Conservation (phyloP, 2,329 filamentous ascomycete genomes). For the Trichoderma breve region DNA sequence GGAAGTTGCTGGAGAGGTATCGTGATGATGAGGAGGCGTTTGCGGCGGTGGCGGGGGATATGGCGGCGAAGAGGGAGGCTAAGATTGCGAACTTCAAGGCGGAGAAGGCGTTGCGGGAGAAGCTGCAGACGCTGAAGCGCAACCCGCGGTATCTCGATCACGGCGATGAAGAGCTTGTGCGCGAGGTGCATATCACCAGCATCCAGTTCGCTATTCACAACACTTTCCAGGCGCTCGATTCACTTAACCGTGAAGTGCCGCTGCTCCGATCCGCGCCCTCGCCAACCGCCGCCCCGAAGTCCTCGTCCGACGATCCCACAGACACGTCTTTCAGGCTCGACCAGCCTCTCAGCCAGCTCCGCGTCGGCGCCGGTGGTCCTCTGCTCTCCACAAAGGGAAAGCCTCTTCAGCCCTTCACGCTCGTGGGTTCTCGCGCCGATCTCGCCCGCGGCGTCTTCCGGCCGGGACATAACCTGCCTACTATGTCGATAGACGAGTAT, state of each 20-base stretch:
- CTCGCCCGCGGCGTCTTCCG: slow-evolving; percentile 80
- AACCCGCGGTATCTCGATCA: slow-evolving; percentile 54
- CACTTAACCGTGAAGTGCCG: slow-evolving; percentile 77
- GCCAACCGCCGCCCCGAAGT: slow-evolving; percentile 39
- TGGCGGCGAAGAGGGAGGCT: slow-evolving; percentile 68
- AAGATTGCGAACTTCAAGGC: slow-evolving; percentile 85
- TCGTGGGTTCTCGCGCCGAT: slow-evolving; percentile 74
- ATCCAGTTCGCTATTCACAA: slow-evolving; percentile 72
- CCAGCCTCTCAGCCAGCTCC: slow-evolving; percentile 52
- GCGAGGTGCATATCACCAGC: slow-evolving; percentile 74
- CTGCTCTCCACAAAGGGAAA: slow-evolving; percentile 76
- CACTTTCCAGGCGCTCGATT: slow-evolving; percentile 83
- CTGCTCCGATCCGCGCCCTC: slow-evolving; percentile 74
- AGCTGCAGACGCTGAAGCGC: slow-evolving; percentile 60
- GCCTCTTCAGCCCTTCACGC: slow-evolving; percentile 85
- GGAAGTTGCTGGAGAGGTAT: slow-evolving; percentile 70
- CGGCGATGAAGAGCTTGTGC: slow-evolving; percentile 80
- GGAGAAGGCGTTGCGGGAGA: slow-evolving; percentile 81
- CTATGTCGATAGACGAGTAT: slow-evolving; percentile 98
- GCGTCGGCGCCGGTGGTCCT: slow-evolving; percentile 59
- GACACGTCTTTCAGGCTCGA: slow-evolving; percentile 72
- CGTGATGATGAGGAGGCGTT: slow-evolving; percentile 70
- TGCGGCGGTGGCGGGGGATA: slow-evolving; percentile 61
- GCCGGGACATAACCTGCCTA: slow-evolving; percentile 87
- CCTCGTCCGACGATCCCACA: slow-evolving; percentile 25